phyloP scores from a whole-genome alignment of 2,329 filamentous ascomycete species.

The Sordariomycetes sp. region DNA sequence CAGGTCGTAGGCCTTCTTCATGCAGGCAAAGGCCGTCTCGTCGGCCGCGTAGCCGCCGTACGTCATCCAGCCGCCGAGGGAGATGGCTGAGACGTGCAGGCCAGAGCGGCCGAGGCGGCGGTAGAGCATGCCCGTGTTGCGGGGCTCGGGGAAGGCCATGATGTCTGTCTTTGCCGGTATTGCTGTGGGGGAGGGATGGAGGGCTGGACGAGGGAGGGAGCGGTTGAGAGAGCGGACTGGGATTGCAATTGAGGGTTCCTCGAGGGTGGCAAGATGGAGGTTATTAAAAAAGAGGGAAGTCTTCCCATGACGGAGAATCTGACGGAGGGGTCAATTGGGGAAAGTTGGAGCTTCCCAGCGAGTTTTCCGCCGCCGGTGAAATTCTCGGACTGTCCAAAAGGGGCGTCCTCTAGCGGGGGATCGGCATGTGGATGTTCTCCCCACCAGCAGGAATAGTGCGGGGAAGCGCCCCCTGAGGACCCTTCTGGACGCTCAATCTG shows the following conservation, averaged over 20 bases:
- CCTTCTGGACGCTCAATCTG: no score
- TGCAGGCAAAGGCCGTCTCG: constrained; percentile 50
- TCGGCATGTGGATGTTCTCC: no score
- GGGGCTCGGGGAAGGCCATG: constrained; percentile 33
- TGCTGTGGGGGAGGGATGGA: neutral
- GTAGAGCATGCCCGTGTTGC: constrained; percentile 34
- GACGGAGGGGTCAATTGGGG: no score
- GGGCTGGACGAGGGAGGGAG: neutral
- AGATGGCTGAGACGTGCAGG: constrained; percentile 58
- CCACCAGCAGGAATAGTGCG: no score
- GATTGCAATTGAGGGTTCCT: no score
- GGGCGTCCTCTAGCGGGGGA: no score
- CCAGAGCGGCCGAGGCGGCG: constrained; percentile 41
- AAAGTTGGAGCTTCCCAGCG: no score
- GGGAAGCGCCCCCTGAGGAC: no score
- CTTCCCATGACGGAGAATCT: no score
- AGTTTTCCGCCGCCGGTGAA: neutral
- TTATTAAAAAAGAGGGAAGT: no score
- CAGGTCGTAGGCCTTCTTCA: constrained; percentile 51
- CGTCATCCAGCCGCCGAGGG: constrained; percentile 56
- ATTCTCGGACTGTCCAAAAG: constrained; percentile 1
- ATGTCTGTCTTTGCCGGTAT: neutral
- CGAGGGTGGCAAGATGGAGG: no score
- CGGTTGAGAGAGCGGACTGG: neutral
- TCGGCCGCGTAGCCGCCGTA: constrained; percentile 59